These are phyloP conservation scores for Zygosaccharomyces kombuchaensis DNA, from an alignment of 805 yeast species.

Conservation along the genomic window DNA sequence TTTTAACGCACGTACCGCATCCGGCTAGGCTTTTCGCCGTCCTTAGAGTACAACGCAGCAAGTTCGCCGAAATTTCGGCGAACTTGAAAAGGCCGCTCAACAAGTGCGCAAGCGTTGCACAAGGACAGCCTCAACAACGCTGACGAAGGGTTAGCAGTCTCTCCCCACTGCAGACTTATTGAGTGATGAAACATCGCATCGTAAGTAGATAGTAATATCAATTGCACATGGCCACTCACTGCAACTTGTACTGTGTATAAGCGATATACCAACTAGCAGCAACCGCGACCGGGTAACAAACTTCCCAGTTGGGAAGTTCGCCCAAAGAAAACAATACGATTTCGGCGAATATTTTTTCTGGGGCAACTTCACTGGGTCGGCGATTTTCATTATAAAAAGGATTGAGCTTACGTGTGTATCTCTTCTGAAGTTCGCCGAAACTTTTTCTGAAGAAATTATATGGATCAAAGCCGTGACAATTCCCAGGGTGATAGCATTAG, in stretches of 20 bases:
- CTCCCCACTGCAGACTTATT: not conserved
- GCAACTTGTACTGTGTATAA: not conserved
- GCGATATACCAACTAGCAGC: not conserved
- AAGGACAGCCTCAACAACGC: not conserved
- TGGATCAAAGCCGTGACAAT: not conserved
- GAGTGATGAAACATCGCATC: not conserved
- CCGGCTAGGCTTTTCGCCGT: not conserved
- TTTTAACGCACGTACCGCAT: not conserved
- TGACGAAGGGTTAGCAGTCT: not conserved
- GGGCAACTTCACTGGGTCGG: constrained; percentile 2
- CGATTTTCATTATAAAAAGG: constrained; percentile 1
- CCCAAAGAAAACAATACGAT: not conserved
- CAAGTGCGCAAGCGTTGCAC: not conserved
- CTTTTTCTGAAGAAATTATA: not conserved
- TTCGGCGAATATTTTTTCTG: constrained; percentile 5
- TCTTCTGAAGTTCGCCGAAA: constrained; percentile 1
- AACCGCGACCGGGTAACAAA: not conserved
- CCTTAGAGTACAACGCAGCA: constrained; percentile 5
- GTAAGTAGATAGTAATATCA: not conserved
- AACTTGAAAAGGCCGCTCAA: not conserved
- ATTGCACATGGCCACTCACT: not conserved
- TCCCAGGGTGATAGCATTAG: not conserved
- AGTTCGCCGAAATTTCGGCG: constrained; percentile 7
- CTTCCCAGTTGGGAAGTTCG: not conserved
- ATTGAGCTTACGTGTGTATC: not conserved